phyloP scores from a whole-genome alignment of 352 stramenopile species.

The Pythium sp. region DNA sequence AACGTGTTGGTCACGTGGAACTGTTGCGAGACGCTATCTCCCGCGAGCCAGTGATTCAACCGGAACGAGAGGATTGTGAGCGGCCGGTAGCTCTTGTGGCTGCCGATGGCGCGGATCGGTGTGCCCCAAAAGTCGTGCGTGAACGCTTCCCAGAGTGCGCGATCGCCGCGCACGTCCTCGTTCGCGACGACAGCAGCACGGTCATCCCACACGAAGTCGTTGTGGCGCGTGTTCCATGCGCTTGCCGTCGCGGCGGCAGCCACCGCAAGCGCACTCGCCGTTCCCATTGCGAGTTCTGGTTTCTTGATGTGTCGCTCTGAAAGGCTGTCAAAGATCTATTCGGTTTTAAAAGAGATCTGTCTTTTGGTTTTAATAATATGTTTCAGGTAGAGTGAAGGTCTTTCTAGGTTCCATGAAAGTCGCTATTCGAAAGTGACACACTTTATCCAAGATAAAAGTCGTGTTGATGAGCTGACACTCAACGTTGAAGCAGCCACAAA shows the following conservation, averaged over 20 bases:
- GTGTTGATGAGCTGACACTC: neutral
- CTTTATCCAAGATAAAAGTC: neutral
- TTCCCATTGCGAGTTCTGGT: neutral
- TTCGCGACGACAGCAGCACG: constrained; percentile 62
- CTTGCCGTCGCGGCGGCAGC: constrained; percentile 28
- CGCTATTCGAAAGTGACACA: neutral
- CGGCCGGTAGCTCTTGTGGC: constrained; percentile 86
- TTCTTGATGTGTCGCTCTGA: neutral
- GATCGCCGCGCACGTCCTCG: constrained; percentile 35
- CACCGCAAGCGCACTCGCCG: constrained; percentile 16
- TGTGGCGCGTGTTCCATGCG: constrained; percentile 46
- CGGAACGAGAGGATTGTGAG: constrained; percentile 71
- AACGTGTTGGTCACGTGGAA: constrained; percentile 74
- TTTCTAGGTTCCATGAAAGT: neutral
- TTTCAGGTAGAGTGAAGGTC: neutral
- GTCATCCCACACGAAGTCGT: constrained; percentile 87
- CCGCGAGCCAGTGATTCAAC: constrained; percentile 38
- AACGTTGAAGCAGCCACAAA: neutral
- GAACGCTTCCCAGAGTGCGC: constrained; percentile 38
- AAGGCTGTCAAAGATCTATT: neutral
- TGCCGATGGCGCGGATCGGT: constrained; percentile 37
- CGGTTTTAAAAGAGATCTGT: neutral
- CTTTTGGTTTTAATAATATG: neutral
- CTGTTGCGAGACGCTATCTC: constrained; percentile 21
- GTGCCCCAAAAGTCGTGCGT: constrained; percentile 84